Percentiles rank a stretch among this genome's conserved stretches.
These are phyloP conservation scores for Gastrolobium villosum DNA, from an alignment of 306 rosid species.

Conservation along the genomic window DNA sequence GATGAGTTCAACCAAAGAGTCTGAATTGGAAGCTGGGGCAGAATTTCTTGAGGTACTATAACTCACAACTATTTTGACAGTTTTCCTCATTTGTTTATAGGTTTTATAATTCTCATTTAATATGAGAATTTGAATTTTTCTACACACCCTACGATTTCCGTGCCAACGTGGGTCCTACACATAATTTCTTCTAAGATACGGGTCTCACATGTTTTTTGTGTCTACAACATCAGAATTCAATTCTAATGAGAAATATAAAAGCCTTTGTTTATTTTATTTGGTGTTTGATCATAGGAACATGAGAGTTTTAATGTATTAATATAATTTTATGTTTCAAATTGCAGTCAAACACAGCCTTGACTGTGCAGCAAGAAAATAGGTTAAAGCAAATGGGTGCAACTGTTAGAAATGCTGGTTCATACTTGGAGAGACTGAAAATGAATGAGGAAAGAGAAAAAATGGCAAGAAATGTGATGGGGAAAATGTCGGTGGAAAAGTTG, in stretches of 20 bases:
- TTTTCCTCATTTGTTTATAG: background rate
- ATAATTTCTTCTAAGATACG: too few relatives aligned
- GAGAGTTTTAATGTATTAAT: background rate
- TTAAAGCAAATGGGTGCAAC: constrained; percentile 98
- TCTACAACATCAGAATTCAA: too few relatives aligned
- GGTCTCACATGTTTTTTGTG: too few relatives aligned
- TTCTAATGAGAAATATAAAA: too few relatives aligned
- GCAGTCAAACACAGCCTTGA: constrained; percentile 91
- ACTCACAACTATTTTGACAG: background rate
- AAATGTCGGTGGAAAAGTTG: constrained; percentile 78
- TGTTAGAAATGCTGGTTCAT: constrained; percentile 84
- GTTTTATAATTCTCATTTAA: too few relatives aligned
- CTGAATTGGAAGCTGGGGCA: constrained; percentile 88
- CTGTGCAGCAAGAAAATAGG: constrained; percentile 84
- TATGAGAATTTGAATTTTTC: too few relatives aligned
- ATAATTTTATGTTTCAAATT: constrained; percentile 1
- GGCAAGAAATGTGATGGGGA: constrained; percentile 81
- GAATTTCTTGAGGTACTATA: constrained; percentile 77
- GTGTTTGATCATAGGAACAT: background rate
- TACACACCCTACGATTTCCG: too few relatives aligned
- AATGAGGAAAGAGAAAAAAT: constrained; percentile 72
- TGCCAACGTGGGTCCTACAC: too few relatives aligned
- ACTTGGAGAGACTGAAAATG: constrained; percentile 67
- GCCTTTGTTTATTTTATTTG: background rate
- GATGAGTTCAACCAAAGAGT: constrained; percentile 53